Evolutionary conservation across 805 yeast genomes (phyloP).

Genomic region (Monosporozyma yasuniensis): DNA sequence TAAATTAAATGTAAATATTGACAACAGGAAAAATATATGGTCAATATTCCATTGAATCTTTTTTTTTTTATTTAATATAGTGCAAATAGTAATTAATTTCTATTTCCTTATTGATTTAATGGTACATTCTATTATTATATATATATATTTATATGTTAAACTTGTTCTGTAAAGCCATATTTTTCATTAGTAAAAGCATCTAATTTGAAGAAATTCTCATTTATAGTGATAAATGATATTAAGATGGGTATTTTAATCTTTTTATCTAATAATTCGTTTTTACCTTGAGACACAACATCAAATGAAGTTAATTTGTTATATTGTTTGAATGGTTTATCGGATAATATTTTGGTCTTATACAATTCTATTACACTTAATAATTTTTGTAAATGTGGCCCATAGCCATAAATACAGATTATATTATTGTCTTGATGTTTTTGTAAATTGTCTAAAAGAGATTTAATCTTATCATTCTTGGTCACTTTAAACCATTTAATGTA

Average conservation of each 20-base stretch:
- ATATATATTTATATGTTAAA: neutral
- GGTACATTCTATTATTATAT: slow-evolving; percentile 16
- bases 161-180: slow-evolving; percentile 12
- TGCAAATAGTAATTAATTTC: slow-evolving; percentile 6
- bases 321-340: slow-evolving; percentile 8
- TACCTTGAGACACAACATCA: slow-evolving; percentile 14
- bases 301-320: slow-evolving; percentile 21
- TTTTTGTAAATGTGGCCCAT: slow-evolving; percentile 25
- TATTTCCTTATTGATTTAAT: slow-evolving; percentile 14
- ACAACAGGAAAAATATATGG: slow-evolving; percentile 2
- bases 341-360: slow-evolving; percentile 9
- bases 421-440: neutral
- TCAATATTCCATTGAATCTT: slow-evolving; percentile 18
- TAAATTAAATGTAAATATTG: slow-evolving; percentile 19
- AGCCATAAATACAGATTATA: slow-evolving; percentile 14
- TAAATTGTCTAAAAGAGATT: slow-evolving; percentile 13
- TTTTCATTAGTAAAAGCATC: slow-evolving; percentile 5
- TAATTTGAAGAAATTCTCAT: neutral
- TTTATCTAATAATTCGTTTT: slow-evolving; percentile 22
- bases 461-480: slow-evolving; percentile 20
- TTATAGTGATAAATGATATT: slow-evolving; percentile 6
- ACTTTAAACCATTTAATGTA: slow-evolving; percentile 3
- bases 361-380: slow-evolving; percentile 21
- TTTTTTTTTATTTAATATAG: slow-evolving; percentile 7
- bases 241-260: slow-evolving; percentile 19